Evolutionary conservation across 225 moss, liverwort and hornwort species (phyloP).

Genomic region (Bryoerythrophyllum caledonicum): DNA sequence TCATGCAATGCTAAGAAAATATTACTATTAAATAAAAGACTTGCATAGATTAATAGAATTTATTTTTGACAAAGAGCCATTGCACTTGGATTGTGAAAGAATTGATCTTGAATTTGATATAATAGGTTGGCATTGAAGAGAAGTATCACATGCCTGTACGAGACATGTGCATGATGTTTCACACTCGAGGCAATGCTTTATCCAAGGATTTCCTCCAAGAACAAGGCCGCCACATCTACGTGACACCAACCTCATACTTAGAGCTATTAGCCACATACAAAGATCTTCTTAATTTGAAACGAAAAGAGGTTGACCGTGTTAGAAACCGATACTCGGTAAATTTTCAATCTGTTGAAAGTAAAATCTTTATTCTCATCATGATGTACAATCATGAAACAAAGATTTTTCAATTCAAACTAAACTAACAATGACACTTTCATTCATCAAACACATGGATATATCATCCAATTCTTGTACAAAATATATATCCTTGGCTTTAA

Average conservation of each 20-base stretch:
- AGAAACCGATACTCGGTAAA: slow-evolving; percentile 68
- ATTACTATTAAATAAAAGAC: neutral
- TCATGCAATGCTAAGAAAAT: neutral
- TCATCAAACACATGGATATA: neutral
- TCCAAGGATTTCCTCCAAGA: slow-evolving; percentile 53
- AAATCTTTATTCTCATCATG: too few species aligned
- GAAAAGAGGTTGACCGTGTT: slow-evolving; percentile 52
- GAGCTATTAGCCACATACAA: slow-evolving; percentile 72
- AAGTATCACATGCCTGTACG: slow-evolving; percentile 40
- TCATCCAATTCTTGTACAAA: neutral
- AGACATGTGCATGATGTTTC: slow-evolving; percentile 85
- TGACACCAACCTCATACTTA: slow-evolving; percentile 78
- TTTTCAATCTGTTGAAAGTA: too few species aligned
- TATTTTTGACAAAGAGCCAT: neutral
- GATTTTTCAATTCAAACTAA: too few species aligned
- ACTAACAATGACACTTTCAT: neutral
- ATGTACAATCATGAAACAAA: too few species aligned
- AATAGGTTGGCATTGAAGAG: slow-evolving; percentile 45
- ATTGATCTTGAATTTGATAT: neutral
- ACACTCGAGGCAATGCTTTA: slow-evolving; percentile 57
- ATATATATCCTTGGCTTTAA: neutral
- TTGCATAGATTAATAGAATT: neutral
- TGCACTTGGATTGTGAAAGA: neutral
- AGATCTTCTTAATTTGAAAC: slow-evolving; percentile 58
- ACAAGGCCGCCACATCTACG: slow-evolving; percentile 66